Base-by-base conservation (phyloP, 2,329 filamentous ascomycete genomes). In the Alternaria gansuensis region DNA sequence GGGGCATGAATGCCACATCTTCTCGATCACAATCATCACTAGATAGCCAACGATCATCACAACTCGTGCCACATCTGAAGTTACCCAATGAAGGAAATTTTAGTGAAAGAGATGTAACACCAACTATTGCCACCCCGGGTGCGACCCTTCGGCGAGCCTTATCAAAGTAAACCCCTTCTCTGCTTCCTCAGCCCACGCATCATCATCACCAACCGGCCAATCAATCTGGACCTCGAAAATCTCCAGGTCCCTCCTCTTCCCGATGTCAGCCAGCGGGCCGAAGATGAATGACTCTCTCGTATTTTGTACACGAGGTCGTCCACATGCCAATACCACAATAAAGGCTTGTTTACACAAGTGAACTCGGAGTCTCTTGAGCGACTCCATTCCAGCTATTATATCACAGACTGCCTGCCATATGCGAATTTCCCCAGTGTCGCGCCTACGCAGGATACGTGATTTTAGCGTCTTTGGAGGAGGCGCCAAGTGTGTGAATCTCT, bases 161-260 rank as follows among this genome's bases (percentile, higher is more conserved):
- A 41, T 28, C 39, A 54, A 34, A 39, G 23, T 23, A 24, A 54
- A 58, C 31, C 13, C 43, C 28, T 14, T 34, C 9, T 59, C 43
- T 14, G 37, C 37, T 40, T 45, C 49, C 3, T 33, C 44, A 26
- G 43, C 34, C 54, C 51, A 55, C 13, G 37, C 37, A 40, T 40
- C 36, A 14, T 59, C 56, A 14, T 43, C 34, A 10, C 43, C 33
- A 14, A 13, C 36, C 8, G 51, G 31, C 56, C 56, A 59, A 50
- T 59, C 51, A 13, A 59, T 41, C 24, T 51, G 34, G 23, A 59
- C 56, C 29, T 59, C 51, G 43, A 41, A 59, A 6, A 28, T 24
- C n/a, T 59, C 41, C 28, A 59, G 29, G 21, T 41, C 24, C 24
- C 34, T 50, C 31, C 28, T 41, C 26, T 17, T 26, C 21, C 26